Conservation (phyloP, 2,329 filamentous ascomycete species). For the Verticillium nonalfalfae region DNA sequence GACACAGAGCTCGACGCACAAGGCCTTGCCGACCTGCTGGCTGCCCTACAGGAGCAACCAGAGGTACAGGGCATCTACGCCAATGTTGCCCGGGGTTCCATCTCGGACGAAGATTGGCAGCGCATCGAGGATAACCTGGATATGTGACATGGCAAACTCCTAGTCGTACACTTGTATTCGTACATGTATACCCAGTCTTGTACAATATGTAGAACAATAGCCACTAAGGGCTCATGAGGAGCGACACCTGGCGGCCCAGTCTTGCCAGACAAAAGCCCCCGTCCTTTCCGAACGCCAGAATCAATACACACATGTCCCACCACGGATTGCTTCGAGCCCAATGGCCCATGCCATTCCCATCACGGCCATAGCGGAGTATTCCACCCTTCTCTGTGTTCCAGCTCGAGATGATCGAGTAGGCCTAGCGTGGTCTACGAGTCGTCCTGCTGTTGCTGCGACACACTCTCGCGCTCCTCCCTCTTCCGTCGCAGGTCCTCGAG, state of each 20-base stretch:
- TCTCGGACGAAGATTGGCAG: conserved; percentile 48
- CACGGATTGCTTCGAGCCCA: neutral
- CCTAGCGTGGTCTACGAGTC: conserved; percentile 2
- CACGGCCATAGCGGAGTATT: neutral
- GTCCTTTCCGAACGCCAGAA: neutral
- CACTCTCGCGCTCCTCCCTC: conserved; percentile 23
- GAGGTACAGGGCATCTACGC: conserved; percentile 76
- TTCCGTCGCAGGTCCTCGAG: conserved; percentile 61
- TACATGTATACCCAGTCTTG: neutral
- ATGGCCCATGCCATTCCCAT: neutral
- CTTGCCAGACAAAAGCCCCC: neutral
- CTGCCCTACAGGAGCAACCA: conserved; percentile 56
- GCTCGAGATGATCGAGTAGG: neutral
- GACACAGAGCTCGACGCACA: conserved; percentile 49
- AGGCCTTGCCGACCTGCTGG: conserved; percentile 53
- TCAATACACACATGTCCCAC: neutral
- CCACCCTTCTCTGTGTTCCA: neutral
- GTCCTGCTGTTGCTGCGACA: conserved; percentile 18
- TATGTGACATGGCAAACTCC: neutral
- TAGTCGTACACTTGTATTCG: neutral
- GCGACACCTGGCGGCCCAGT: conserved; percentile 3
- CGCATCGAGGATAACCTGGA: conserved; percentile 42
- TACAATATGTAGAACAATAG: conserved; percentile 8
- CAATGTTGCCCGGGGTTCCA: conserved; percentile 52
- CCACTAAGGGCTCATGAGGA: conserved; percentile 4